Percentiles rank a stretch among this genome's conserved stretches.
Evolutionary conservation across 148 eudicot species (phyloP).

Genomic region (Rhododendron ferrugineum): DNA sequence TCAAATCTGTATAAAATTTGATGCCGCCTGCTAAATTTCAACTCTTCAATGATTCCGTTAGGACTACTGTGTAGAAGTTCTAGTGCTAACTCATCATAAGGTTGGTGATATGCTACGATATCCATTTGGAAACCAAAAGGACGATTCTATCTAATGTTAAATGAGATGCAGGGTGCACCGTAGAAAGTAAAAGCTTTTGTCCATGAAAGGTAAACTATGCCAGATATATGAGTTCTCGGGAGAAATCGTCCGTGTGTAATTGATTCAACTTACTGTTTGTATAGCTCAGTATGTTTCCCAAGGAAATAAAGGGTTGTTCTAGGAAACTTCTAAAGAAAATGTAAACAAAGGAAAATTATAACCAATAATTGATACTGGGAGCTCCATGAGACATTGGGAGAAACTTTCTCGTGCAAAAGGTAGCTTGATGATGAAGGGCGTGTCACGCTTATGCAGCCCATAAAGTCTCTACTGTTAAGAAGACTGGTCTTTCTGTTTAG

Average conservation of each 20-base stretch:
- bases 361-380: neutral
- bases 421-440: neutral
- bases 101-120: neutral
- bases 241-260: neutral
- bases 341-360: neutral
- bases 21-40: neutral
- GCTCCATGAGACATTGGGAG: neutral
- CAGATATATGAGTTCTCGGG: neutral
- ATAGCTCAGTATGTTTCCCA: neutral
- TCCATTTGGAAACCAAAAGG: neutral
- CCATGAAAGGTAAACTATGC: neutral
- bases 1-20: neutral
- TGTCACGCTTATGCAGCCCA: neutral
- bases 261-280: neutral
- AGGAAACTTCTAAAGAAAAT: neutral
- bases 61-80: neutral
- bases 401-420: neutral
- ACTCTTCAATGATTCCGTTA: neutral
- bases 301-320: neutral
- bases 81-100: neutral
- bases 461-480: neutral
- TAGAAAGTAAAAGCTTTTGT: neutral
- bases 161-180: neutral
- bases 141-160: neutral
- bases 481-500: neutral